Percentiles rank a stretch among this genome's conserved stretches.
These are phyloP conservation scores for Aspergillus jensenii DNA, from an alignment of 2,329 filamentous ascomycete genomes.

Conservation along the genomic window DNA sequence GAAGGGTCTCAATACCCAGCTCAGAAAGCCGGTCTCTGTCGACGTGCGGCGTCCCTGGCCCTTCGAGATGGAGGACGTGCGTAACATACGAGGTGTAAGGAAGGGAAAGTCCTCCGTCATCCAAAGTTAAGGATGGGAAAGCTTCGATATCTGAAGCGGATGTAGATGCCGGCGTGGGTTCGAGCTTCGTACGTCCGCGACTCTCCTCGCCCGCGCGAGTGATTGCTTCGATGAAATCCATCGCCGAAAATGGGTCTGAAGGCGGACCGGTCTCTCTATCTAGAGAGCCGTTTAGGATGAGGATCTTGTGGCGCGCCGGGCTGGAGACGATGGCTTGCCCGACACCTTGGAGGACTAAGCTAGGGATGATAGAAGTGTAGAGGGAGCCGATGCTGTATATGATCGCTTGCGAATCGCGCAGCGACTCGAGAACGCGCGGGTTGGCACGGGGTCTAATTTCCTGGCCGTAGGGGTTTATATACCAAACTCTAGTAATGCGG, in stretches of 20 bases:
- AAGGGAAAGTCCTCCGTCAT: constrained; percentile 19
- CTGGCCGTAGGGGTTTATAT: constrained; percentile 98
- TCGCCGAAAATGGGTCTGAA: constrained; percentile 63
- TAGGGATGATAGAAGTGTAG: constrained; percentile 86
- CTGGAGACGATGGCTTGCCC: constrained; percentile 61
- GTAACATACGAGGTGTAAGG: constrained; percentile 72
- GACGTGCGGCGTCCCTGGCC: constrained; percentile 66
- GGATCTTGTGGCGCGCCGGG: constrained; percentile 65
- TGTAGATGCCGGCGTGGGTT: constrained; percentile 20
- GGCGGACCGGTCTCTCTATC: constrained; percentile 85
- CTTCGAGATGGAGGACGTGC: constrained; percentile 78
- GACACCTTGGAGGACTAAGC: constrained; percentile 73
- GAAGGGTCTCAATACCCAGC: constrained; percentile 74
- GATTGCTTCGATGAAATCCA: constrained; percentile 81
- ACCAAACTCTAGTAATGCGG: constrained; percentile 83
- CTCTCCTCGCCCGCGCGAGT: constrained; percentile 71
- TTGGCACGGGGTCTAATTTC: constrained; percentile 86
- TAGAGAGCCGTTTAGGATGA: constrained; percentile 79
- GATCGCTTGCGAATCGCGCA: constrained; percentile 65
- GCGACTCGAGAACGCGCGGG: constrained; percentile 70
- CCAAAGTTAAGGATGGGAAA: background rate
- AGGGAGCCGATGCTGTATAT: constrained; percentile 93
- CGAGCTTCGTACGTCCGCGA: constrained; percentile 42
- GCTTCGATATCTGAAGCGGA: background rate
- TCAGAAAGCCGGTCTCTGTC: constrained; percentile 62